Conservation (phyloP, 140 eudicot genomes). For the Flaveria floridana region DNA sequence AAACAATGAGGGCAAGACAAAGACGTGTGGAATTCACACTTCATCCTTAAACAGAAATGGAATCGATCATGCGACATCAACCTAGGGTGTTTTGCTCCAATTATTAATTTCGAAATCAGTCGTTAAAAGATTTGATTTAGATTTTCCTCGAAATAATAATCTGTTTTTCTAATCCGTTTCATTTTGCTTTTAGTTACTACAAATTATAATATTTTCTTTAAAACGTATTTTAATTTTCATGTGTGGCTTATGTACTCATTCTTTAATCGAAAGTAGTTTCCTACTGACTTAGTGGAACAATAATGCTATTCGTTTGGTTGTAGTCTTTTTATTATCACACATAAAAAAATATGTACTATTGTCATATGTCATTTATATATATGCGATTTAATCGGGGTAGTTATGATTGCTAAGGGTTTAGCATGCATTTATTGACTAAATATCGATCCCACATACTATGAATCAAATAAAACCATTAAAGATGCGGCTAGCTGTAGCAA, state of each 20-base stretch:
- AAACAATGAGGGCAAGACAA: no score
- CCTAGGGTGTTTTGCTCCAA: not conserved
- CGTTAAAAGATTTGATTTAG: not conserved
- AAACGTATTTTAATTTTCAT: constrained; percentile 13
- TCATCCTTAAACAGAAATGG: not conserved
- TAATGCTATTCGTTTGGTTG: not conserved
- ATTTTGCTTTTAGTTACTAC: not conserved
- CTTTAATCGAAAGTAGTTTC: constrained; percentile 10
- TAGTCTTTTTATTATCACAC: not conserved
- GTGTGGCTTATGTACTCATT: constrained; percentile 1
- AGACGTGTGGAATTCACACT: not conserved
- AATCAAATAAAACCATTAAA: not conserved
- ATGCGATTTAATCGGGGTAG: constrained; percentile 1
- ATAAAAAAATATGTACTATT: not conserved
- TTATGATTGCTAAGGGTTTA: not conserved
- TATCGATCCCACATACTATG: not conserved
- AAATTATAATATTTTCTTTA: not conserved
- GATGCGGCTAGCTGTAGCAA: not conserved
- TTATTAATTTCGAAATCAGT: not conserved
- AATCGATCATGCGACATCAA: not conserved
- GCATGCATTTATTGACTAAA: constrained; percentile 7
- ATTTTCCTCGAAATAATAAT: not conserved
- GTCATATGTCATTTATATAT: not conserved
- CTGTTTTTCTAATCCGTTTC: not conserved
- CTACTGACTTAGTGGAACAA: constrained; percentile 16